Evolutionary conservation across 2,329 filamentous ascomycete genomes (phyloP).

Genomic region (Aotearoamyces nothofagi): DNA sequence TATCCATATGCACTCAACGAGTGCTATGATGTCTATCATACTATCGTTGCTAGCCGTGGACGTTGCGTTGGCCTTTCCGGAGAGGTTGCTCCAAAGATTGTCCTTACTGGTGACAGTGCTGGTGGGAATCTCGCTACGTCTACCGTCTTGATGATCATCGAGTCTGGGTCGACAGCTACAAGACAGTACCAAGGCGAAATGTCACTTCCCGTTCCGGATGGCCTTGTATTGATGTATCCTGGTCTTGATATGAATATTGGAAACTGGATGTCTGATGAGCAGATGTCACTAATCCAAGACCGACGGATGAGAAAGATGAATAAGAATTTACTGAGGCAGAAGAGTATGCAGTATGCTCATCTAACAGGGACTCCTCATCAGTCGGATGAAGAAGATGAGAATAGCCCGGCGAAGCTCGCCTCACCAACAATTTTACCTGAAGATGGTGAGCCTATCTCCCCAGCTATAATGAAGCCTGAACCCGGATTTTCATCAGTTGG

Average conservation of each 20-base stretch:
- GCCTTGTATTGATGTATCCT: conserved; percentile 77
- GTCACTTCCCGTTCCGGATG: conserved; percentile 59
- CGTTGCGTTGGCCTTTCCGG: conserved; percentile 64
- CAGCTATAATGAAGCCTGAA: conserved; percentile 2
- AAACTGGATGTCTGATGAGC: conserved; percentile 98
- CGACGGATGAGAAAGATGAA: conserved; percentile 66
- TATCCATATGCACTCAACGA: conserved; percentile 80
- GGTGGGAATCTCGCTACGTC: conserved; percentile 71
- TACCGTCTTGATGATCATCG: conserved; percentile 77
- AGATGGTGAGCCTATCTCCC: conserved; percentile 9
- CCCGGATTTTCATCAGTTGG: no score
- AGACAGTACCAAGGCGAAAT: conserved; percentile 38
- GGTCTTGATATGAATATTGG: conserved; percentile 93
- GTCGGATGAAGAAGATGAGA: conserved; percentile 52
- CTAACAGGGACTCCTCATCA: conserved; percentile 71
- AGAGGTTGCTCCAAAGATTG: conserved; percentile 45
- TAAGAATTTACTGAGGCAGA: conserved; percentile 60
- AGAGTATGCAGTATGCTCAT: conserved; percentile 78
- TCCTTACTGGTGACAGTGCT: conserved; percentile 68
- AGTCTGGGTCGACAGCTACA: conserved; percentile 45
- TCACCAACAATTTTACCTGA: neutral
- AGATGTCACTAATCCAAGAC: conserved; percentile 87
- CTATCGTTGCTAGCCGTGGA: conserved; percentile 55
- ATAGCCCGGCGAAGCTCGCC: conserved; percentile 6
- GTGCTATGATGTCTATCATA: conserved; percentile 74